Evolutionary conservation across 257 asterid species (phyloP), one percentile per base, ranked within the genome.

Genomic region (Solanum tarapatanum): DNA sequence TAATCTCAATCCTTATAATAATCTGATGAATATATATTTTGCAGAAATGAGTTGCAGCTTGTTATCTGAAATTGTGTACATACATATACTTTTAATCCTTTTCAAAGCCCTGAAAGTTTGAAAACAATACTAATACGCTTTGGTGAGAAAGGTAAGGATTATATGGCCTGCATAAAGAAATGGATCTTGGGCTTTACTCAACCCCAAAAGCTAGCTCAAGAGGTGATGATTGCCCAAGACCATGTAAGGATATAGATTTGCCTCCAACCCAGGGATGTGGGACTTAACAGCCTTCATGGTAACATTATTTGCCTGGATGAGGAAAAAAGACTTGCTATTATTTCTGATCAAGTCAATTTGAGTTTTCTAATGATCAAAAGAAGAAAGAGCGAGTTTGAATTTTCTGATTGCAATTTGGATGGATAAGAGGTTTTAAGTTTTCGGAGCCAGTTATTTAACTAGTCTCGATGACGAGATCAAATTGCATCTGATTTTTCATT

Each of bases 1-100:
- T 90, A 94, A 86, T 74, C 86, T 91, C 33, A 24, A 77, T 77
- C 84, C 84, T 77, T 41, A n/a, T 24, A 13, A 39, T 77, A 41
- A 77, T 43, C 5, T 1, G 11, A 13, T 77, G 62, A 77, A 14
- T 77, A 19, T 24, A 7, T 76, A 76, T 39, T 21, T 76, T 4
- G 64, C 84, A 41, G 64, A 77, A 41, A 41, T 7, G 24, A 41
- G 8, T 77, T 24, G 84, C 12, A 41, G 64, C 84, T 24, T 41
- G 62, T 77, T 24, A 41, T 77, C n/a, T 77, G 35, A 4, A 41
- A 77, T 7, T 77, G 14, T 77, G 35, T 35, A 10, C 28, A 41
- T 41, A 7, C 3, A 41, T 24, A 77, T 8, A 77, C 84, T 13
- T 24, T 77, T 77, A 77, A 41, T 77, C n/a, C 62, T 77, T 77